Evolutionary conservation across 805 yeast genomes (phyloP), one percentile per base, ranked within the genome.

Genomic region (Nakazawaea molendinolei): DNA sequence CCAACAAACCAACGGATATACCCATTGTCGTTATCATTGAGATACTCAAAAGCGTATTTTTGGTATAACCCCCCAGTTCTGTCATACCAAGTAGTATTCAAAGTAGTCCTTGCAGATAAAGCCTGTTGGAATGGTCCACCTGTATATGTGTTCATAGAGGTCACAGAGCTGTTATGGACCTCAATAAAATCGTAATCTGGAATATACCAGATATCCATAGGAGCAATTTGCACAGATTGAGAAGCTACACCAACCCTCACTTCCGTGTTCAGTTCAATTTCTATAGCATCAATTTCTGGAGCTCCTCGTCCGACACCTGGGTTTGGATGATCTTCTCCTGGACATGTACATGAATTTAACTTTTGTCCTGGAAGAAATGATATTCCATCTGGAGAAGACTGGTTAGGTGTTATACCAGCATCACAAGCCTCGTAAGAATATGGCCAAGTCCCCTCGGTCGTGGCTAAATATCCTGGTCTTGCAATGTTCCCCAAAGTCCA

Each of bases 51-150:
- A 0, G 84, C 92, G 50, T 73, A 86, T 29, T 65, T 70, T 57
- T 90, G 97, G 66, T 60, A 90, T 38, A 65, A 67, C 17, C 54
- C 58, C 13, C 63, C 70, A 31, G 86, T 86, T 41, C 51, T 56
- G 52, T 86, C 79, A 57, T 83, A 89, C 97, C 97, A 90, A 0
- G 76, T 64, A 3, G 75, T 67, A 57, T 87, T 89, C 47, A 90
- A 65, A 2, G 85, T 79, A 0, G 96, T 72, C 5, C 76, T 74
- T 1, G 79, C 95, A 4, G 96, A 86, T 14, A 90, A 70, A 33
- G 96, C 97, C 61, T 90, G 90, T 63, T 90, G 97, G 60, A 69
- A 76, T 1, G 96, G 95, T 32, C 96, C 96, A 41, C 97, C 98
- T 21, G 85, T 68, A 60, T 86, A 89, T 1, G 86, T 68, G 56